Conservation (phyloP, 331 rosid genomes). For the Quercus lobata region DNA sequence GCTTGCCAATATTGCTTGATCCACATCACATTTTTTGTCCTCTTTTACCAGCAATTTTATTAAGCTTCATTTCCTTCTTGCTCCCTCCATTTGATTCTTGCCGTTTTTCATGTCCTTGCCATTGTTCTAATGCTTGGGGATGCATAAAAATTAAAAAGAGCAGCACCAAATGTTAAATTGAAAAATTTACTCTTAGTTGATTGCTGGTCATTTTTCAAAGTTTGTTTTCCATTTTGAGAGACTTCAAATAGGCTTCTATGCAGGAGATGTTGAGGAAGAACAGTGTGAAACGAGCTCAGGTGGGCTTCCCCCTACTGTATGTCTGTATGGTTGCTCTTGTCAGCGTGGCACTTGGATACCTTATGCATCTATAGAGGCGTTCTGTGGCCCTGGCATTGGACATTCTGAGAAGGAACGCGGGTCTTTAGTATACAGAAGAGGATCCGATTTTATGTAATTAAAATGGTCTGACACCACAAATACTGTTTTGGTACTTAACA, state of each 20-base stretch:
- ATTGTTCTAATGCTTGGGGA: background rate
- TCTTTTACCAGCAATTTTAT: background rate
- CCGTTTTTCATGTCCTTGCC: background rate
- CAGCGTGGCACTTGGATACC: conserved; percentile 65
- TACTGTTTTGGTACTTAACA: conserved; percentile 29
- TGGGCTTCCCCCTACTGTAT: conserved; percentile 72
- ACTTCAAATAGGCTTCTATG: background rate
- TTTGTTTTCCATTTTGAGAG: background rate
- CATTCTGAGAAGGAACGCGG: conserved; percentile 13
- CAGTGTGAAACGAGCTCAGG: conserved; percentile 30
- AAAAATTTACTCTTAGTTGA: background rate
- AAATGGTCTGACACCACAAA: conserved; percentile 18
- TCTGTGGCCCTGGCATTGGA: background rate
- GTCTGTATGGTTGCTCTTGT: conserved; percentile 67
- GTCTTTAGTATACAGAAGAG: conserved; percentile 20
- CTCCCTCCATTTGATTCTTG: background rate
- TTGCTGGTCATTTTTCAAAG: background rate
- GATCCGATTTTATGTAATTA: conserved; percentile 33
- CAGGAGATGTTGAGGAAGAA: conserved; percentile 62
- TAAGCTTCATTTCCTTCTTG: background rate
- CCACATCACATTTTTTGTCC: background rate
- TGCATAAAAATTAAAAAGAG: conserved; percentile 7
- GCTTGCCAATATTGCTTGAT: background rate
- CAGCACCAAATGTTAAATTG: conserved; percentile 12
- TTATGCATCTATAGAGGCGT: conserved; percentile 41